A percentile compares a stretch with the other conserved stretches of the same genome.
Conservation (phyloP, 2,329 filamentous ascomycete genomes). For the Fusarium brevicatenulatum region DNA sequence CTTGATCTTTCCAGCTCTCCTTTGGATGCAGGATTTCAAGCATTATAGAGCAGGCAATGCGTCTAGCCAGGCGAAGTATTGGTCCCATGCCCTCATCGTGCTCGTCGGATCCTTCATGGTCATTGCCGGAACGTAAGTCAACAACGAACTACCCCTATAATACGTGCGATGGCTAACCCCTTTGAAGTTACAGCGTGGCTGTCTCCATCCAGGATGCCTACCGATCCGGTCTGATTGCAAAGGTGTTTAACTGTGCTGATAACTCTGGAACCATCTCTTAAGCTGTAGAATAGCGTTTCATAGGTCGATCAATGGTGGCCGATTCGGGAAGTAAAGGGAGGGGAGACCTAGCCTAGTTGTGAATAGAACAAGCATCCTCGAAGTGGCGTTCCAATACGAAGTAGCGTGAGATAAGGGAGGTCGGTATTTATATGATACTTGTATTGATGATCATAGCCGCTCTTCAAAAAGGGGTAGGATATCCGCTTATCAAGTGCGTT, state of each 20-base stretch:
- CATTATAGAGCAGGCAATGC: background rate
- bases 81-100: background rate
- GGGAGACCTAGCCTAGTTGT: background rate
- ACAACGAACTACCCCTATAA: too few relatives aligned
- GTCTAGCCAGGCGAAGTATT: background rate
- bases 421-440: background rate
- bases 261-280: conserved; percentile 3
- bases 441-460: background rate
- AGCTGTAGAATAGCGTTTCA: background rate
- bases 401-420: background rate
- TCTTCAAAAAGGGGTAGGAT: background rate
- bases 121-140: background rate
- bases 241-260: background rate
- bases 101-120: background rate
- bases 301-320: rapidly evolving
- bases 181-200: background rate
- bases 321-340: background rate
- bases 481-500: background rate
- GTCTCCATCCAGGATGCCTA: background rate
- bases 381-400: background rate
- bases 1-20: background rate
- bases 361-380: background rate
- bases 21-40: conserved; percentile 1
- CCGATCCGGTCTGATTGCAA: background rate
- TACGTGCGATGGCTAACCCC: background rate